These are phyloP conservation scores for Trichoderma sp. DNA, from an alignment of 2,329 filamentous ascomycete species.

Conservation along the genomic window DNA sequence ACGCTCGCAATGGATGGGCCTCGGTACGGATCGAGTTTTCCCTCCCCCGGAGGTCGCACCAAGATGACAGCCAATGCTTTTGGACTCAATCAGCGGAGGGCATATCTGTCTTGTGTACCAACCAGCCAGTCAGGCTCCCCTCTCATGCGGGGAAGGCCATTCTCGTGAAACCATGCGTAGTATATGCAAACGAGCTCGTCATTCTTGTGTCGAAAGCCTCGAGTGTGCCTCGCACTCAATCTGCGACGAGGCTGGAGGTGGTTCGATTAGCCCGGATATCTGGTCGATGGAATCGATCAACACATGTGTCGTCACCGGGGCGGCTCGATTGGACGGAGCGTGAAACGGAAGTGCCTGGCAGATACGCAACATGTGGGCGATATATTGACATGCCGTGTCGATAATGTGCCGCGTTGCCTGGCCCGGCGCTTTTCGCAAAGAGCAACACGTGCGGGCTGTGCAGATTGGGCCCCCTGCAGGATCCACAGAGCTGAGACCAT, in stretches of 20 bases:
- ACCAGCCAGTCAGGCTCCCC: background rate
- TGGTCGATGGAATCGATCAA: background rate
- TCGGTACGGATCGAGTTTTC: background rate
- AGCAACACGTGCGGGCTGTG: background rate
- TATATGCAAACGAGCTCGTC: background rate
- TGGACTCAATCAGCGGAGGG: background rate
- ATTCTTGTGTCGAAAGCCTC: background rate
- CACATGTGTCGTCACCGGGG: slow-evolving; percentile 11
- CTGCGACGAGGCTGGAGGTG: background rate
- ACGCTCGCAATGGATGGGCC: background rate
- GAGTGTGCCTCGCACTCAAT: background rate
- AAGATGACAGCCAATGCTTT: background rate
- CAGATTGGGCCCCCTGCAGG: background rate
- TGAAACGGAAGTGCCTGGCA: slow-evolving; percentile 12
- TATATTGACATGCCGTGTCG: background rate
- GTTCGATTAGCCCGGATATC: background rate
- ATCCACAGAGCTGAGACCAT: slow-evolving; percentile 9
- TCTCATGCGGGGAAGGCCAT: background rate
- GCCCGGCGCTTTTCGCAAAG: background rate
- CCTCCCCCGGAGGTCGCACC: background rate
- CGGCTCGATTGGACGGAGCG: background rate
- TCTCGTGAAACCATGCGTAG: background rate
- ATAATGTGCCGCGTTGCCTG: background rate
- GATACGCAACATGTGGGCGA: background rate
- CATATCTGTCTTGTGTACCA: background rate